Evolutionary conservation across 208 protist genomes (phyloP).

Genomic region (Angomonas deanei): DNA sequence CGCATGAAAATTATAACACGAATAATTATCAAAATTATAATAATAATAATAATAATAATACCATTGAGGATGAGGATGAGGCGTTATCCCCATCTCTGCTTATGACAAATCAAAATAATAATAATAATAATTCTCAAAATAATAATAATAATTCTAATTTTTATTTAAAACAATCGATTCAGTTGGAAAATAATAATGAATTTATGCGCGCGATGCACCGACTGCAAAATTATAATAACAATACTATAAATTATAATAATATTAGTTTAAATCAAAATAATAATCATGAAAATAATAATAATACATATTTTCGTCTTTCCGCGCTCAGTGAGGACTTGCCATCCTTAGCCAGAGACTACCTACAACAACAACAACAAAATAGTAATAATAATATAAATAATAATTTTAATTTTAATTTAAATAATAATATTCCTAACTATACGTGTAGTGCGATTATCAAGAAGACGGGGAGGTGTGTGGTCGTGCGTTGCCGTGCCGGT

Average conservation of each 20-base stretch:
- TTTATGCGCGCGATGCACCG: neutral
- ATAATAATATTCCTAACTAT: neutral
- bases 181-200: neutral
- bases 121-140: constrained; percentile 11
- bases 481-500: too few species aligned
- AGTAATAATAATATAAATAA: constrained; percentile 1
- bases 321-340: neutral
- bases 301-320: neutral
- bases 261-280: neutral
- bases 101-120: constrained; percentile 9
- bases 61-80: neutral
- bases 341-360: neutral
- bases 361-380: neutral
- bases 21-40: neutral
- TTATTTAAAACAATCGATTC: neutral
- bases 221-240: neutral
- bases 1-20: neutral
- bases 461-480: too few species aligned
- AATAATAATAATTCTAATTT: constrained; percentile 5
- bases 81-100: neutral
- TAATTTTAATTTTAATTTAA: neutral
- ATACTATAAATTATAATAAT: neutral
- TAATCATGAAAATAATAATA: neutral
- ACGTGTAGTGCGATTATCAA: neutral
- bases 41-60: neutral